Evolutionary conservation across 345 rosid genomes (phyloP), one percentile per base, ranked within the genome.

Genomic region (Excoecaria agallocha): DNA sequence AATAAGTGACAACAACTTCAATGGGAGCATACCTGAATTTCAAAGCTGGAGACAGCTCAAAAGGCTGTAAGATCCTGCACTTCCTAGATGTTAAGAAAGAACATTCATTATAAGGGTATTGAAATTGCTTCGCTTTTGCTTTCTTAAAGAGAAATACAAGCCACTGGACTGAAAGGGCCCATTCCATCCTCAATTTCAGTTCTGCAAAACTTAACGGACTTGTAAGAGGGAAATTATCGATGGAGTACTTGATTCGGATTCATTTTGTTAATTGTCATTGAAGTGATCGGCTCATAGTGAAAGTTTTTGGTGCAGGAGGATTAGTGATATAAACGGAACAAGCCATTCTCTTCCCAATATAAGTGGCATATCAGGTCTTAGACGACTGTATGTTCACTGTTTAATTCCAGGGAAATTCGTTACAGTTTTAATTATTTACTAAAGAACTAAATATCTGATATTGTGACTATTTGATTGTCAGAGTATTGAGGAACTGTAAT

Each of bases 1-100:
- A 78, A 84, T 89, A 69, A 87, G 83, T 69, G 94, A 89, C 75
- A 89, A 87, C 80, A 85, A 76, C 64, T 83, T 89, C 78, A 86
- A 11, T 19, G 94, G 91, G 76, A 75, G 24, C 9, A 83, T 89
- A 65, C 94, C 94, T 9, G 72, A 70, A 54, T 85, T 81, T 61
- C 75, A 43, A 66, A 83, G 75, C 6, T 89, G 91, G 94, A 80
- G 71, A 71, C 59, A 83, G 35, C 86, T 89, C 66, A 8, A 4
- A 12, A 87, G 88, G 82, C 78, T 89, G 94, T 89, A 82, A 81
- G 84, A 70, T 69, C 75, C 64, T 30, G 57, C 70, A 19, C 4
- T 66, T 63, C 49, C 11, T 45, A 30, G 30, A 30, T 30, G 30
- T 30, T 30, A 30, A 30, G 30, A 30, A 30, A 30, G 30, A 2